Conservation (phyloP, 2,329 filamentous ascomycete species). For the Stagonosporopsis cucurbitacearum region DNA sequence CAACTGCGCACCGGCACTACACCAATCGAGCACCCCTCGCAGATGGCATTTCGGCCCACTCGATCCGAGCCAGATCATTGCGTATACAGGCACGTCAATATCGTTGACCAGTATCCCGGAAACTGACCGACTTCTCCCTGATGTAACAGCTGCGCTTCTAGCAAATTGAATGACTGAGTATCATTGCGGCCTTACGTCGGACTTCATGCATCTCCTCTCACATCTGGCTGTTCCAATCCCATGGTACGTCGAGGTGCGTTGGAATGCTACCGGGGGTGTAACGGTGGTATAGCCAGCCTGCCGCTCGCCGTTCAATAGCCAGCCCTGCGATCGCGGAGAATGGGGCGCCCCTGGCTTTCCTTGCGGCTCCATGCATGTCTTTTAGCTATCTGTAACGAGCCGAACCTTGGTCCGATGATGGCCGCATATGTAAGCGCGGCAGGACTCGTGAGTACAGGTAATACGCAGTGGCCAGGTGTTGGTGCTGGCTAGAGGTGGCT, state of each 20-base stretch:
- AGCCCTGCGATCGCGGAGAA: constrained; percentile 13
- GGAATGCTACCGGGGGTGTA: constrained; percentile 21
- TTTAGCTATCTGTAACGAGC: constrained; percentile 4
- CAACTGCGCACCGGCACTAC: constrained; percentile 7
- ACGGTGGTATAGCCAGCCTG: constrained; percentile 17
- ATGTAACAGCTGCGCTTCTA: constrained; percentile 3
- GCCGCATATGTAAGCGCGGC: constrained; percentile 12
- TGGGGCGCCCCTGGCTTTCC: constrained; percentile 10
- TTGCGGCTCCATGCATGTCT: constrained; percentile 6
- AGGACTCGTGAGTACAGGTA: constrained; percentile 12
- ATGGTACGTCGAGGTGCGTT: constrained; percentile 13
- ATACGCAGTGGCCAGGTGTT: constrained; percentile 10
- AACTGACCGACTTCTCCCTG: constrained; percentile 12
- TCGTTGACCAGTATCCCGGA: constrained; percentile 10
- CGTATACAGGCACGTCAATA: constrained; percentile 10
- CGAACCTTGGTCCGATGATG: constrained; percentile 12
- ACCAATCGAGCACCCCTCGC: constrained; percentile 17
- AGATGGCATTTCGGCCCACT: constrained; percentile 13
- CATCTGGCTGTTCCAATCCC: constrained; percentile 14
- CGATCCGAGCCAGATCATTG: constrained; percentile 10
- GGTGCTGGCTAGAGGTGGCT: constrained; percentile 12
- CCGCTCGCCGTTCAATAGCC: constrained; percentile 11
- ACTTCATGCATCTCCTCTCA: constrained; percentile 14
- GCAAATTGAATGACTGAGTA: constrained; percentile 1
- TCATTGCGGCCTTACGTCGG: constrained; percentile 10